A percentile compares a stretch with the other conserved stretches of the same genome.
Conservation (phyloP, 2,329 filamentous ascomycete genomes). For the Proliferodiscus dingleyae region DNA sequence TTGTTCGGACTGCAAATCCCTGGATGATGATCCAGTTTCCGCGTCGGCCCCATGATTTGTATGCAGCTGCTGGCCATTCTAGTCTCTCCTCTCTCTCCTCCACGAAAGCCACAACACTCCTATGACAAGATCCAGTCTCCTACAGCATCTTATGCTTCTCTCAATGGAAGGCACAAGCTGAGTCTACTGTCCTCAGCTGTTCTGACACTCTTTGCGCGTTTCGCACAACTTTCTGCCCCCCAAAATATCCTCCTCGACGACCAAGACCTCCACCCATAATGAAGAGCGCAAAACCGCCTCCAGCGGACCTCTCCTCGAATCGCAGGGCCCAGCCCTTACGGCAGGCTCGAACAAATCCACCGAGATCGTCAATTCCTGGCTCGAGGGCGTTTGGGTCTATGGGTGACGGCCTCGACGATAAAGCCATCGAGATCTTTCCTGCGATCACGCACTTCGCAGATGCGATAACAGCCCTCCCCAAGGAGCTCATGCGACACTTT, state of each 20-base stretch:
- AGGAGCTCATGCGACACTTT: conserved; percentile 92
- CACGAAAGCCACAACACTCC: conserved; percentile 9
- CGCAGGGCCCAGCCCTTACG: conserved; percentile 60
- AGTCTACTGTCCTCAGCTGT: conserved; percentile 9
- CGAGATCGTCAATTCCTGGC: conserved; percentile 47
- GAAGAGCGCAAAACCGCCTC: conserved; percentile 30
- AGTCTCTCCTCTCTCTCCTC: conserved; percentile 1
- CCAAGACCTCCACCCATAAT: conserved; percentile 24
- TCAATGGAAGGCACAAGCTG: conserved; percentile 21
- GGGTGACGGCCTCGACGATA: conserved; percentile 40
- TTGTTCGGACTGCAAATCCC: no score
- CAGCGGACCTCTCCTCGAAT: conserved; percentile 37
- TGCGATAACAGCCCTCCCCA: conserved; percentile 84
- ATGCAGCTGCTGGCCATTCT: no score
- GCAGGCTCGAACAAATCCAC: conserved; percentile 61
- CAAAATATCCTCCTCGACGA: conserved; percentile 8
- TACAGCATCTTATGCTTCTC: conserved; percentile 5
- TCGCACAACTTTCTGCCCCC: conserved; percentile 19
- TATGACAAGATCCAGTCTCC: conserved; percentile 4
- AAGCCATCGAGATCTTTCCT: conserved; percentile 63
- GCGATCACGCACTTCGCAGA: conserved; percentile 77
- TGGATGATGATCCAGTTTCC: no score
- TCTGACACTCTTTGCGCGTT: conserved; percentile 13
- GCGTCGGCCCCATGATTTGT: no score
- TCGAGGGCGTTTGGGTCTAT: conserved; percentile 41